Base-by-base conservation (phyloP, 1,284 basidiomycete species). In the Cystobasidiaceae sp. region DNA sequence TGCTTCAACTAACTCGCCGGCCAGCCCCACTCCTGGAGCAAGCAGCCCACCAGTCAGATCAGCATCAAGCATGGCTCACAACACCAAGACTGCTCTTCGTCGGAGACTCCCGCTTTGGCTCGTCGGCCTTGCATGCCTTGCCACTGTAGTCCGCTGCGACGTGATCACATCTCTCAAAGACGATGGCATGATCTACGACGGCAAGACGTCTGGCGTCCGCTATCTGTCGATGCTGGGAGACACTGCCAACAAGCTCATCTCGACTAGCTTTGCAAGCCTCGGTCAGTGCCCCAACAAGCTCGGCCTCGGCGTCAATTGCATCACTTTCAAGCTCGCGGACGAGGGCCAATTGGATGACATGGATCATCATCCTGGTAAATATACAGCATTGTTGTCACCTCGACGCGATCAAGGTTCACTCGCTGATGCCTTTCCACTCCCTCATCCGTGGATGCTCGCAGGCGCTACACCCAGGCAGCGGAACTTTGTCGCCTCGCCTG, bases 341-440 rank as follows among this genome's bases (percentile, higher is more conserved):
- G 23, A 56, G 4, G 61, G 61, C 28, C 61, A 64, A 21, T 15
- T 64, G 23, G 61, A 64, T 44, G 61, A 64, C 49, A 64, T 64
- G 61, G 48, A 41, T 33, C n/a, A 56, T 56, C 61, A 64, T 27
- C 51, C 51, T 2, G 60, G 49, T 62, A 15, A 45, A 19, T 21
- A 21, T 28, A n/a, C 23, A 3, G 9, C 15, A 9, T 39, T n/a
- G 32, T 5, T 34, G 34, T 33, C 27, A 21, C 11, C 27, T n/a
- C n/a, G n/a, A n/a, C n/a, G n/a, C n/a, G n/a, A n/a, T 17, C 21
- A 3, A 8, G 2, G 2, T 34, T 15, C 33, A 17, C 37, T 9
- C 7, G 8, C 33, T 55, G 5, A 55, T 9, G 43, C 15, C 30
- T 23, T 23, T 13, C 33, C 19, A 8, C 19, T 44, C 8, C 21